Conservation (phyloP, 495 filamentous ascomycete species). For the Glutinoglossum americanum region DNA sequence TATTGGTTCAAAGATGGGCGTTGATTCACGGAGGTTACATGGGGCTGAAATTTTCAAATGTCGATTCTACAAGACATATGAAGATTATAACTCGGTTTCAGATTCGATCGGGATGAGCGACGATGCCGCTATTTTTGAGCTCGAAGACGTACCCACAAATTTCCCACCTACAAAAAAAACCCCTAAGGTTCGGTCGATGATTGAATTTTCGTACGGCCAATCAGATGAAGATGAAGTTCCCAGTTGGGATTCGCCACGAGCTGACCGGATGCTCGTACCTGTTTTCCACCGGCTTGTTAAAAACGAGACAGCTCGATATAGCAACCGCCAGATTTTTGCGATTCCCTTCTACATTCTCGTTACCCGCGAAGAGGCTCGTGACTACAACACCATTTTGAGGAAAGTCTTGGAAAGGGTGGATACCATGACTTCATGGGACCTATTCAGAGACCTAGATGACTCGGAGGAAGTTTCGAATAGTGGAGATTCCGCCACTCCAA, state of each 20-base stretch:
- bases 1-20: constrained; percentile 42
- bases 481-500: constrained; percentile 18
- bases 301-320: constrained; percentile 24
- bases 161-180: constrained; percentile 32
- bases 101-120: constrained; percentile 49
- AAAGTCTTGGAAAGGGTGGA: constrained; percentile 37
- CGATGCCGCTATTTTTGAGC: constrained; percentile 49
- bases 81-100: constrained; percentile 38
- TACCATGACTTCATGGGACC: constrained; percentile 37
- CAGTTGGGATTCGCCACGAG: constrained; percentile 36
- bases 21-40: constrained; percentile 35
- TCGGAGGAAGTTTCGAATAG: constrained; percentile 11
- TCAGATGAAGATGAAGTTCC: constrained; percentile 35
- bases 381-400: constrained; percentile 34
- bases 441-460: constrained; percentile 30
- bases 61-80: constrained; percentile 68
- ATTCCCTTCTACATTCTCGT: constrained; percentile 38
- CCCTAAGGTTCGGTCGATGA: constrained; percentile 16
- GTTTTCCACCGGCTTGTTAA: constrained; percentile 46
- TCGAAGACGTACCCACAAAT: constrained; percentile 64
- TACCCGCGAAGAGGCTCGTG: constrained; percentile 35
- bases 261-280: constrained; percentile 56
- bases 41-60: constrained; percentile 56
- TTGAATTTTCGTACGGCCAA: constrained; percentile 23
- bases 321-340: constrained; percentile 24